phyloP scores from a whole-genome alignment of 1,139 yeast species.

The Candida smagusa region DNA sequence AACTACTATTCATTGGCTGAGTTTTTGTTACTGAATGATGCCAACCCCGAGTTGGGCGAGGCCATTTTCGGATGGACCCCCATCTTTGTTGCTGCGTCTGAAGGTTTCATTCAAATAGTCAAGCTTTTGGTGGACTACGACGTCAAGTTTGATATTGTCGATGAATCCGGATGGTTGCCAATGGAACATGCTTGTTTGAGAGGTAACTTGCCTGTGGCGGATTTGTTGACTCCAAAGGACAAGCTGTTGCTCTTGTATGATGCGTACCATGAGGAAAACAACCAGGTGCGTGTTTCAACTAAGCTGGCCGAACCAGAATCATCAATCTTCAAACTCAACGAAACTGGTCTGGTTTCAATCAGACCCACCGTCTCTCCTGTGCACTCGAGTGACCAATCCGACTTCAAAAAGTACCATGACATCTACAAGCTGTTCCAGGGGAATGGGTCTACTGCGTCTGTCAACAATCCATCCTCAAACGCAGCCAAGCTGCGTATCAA shows the following conservation, averaged over 20 bases:
- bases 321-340: neutral
- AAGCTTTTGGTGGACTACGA: constrained; percentile 50
- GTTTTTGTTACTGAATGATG: constrained; percentile 55
- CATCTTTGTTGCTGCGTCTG: constrained; percentile 84
- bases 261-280: constrained; percentile 37
- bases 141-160: constrained; percentile 56
- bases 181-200: constrained; percentile 93
- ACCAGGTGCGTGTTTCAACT: constrained; percentile 26
- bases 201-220: constrained; percentile 77
- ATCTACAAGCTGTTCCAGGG: constrained; percentile 41
- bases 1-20: constrained; percentile 54
- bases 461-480: constrained; percentile 1
- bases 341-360: neutral
- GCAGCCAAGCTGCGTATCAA: constrained; percentile 17
- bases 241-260: constrained; percentile 35
- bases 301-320: neutral
- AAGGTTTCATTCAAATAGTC: constrained; percentile 65
- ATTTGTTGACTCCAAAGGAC: constrained; percentile 49
- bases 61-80: constrained; percentile 93
- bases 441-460: constrained; percentile 19
- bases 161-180: constrained; percentile 94
- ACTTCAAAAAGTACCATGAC: constrained; percentile 14
- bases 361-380: constrained; percentile 22
- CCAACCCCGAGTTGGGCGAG: constrained; percentile 77
- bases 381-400: neutral